phyloP scores from a whole-genome alignment of 176 grass and related monocot genomes.

The Puccinellia tenuiflora region DNA sequence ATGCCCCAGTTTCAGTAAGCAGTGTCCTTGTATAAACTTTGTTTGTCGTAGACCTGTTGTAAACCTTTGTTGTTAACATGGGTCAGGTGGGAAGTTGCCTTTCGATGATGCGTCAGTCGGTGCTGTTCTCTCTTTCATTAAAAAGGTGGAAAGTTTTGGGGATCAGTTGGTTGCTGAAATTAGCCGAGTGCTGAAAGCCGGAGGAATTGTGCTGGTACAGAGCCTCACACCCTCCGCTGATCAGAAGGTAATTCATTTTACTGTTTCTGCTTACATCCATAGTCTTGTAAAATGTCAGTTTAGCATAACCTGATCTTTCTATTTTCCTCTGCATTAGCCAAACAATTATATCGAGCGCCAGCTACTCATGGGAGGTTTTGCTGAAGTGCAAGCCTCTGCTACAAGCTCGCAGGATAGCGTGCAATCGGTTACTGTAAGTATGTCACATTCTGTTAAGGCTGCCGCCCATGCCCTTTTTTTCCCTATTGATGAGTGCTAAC shows the following conservation, averaged over 20 bases:
- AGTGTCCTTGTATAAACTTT: neutral
- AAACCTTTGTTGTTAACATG: neutral
- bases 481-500: neutral
- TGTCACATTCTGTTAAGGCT: neutral
- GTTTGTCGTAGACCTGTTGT: neutral
- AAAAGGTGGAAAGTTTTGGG: conserved; percentile 44
- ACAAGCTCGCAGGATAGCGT: conserved; percentile 23
- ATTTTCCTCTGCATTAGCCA: conserved; percentile 30
- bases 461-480: neutral
- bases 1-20: neutral
- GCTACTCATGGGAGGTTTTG: conserved; percentile 67
- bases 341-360: conserved; percentile 60
- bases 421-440: conserved; percentile 49
- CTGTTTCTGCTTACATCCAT: neutral
- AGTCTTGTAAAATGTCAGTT: neutral
- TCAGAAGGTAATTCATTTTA: conserved; percentile 46
- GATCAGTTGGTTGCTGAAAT: conserved; percentile 61
- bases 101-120: conserved; percentile 55
- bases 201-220: conserved; percentile 57
- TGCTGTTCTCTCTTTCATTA: conserved; percentile 46
- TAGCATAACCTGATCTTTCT: neutral
- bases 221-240: conserved; percentile 13
- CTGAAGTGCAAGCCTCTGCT: conserved; percentile 59
- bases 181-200: conserved; percentile 62
- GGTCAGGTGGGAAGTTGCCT: conserved; percentile 54